Evolutionary conservation across 805 yeast species (phyloP).

Genomic region (Alloascoidea africana): DNA sequence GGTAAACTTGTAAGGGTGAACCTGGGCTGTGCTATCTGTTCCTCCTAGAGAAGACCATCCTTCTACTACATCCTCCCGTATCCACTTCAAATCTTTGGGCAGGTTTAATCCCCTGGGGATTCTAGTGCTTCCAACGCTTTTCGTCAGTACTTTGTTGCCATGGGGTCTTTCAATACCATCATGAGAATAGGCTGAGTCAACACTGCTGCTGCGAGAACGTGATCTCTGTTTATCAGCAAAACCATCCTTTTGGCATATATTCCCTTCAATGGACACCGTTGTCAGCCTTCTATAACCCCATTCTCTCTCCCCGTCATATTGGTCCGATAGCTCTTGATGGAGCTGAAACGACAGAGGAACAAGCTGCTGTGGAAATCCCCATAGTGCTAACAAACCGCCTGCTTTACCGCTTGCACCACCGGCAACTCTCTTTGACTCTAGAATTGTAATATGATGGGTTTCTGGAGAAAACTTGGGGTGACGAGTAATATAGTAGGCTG

Average conservation of each 20-base stretch:
- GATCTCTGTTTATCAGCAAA: too few species aligned
- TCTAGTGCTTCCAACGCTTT: too few species aligned
- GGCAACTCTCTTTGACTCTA: slow-evolving; percentile 87
- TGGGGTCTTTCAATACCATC: too few species aligned
- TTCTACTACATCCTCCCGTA: slow-evolving; percentile 43
- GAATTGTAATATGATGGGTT: slow-evolving; percentile 65
- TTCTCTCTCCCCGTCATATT: slow-evolving; percentile 66
- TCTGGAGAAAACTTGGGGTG: slow-evolving; percentile 69
- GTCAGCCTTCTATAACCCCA: slow-evolving; percentile 92
- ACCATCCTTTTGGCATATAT: too few species aligned
- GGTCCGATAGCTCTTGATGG: slow-evolving; percentile 69
- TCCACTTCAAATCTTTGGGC: slow-evolving; percentile 72
- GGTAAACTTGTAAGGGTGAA: slow-evolving; percentile 92
- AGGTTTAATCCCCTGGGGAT: too few species aligned
- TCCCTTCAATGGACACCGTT: slow-evolving; percentile 80
- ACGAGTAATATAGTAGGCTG: slow-evolving; percentile 74
- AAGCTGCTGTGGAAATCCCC: slow-evolving; percentile 95
- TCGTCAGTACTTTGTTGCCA: too few species aligned
- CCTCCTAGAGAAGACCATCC: slow-evolving; percentile 77
- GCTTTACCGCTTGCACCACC: slow-evolving; percentile 98
- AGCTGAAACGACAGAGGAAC: slow-evolving; percentile 78
- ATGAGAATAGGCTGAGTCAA: too few species aligned
- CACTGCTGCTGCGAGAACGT: too few species aligned
- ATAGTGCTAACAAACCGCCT: slow-evolving; percentile 84
- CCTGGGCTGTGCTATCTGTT: slow-evolving; percentile 84